A percentile compares a stretch with the other conserved stretches of the same genome.
Evolutionary conservation across 2,329 filamentous ascomycete genomes (phyloP).

Genomic region (Curvularia hawaiiensis): DNA sequence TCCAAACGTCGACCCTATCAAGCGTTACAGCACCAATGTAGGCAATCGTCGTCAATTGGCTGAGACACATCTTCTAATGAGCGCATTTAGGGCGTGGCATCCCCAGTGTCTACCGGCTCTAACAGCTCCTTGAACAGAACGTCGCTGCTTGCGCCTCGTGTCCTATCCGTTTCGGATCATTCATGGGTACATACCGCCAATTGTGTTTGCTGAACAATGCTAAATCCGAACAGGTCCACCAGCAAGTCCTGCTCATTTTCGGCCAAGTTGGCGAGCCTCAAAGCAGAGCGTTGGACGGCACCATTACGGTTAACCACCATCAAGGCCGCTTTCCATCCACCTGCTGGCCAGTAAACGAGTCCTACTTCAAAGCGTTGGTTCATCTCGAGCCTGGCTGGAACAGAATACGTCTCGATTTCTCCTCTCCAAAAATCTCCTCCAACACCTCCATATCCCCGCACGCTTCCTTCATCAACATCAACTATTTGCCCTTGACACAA

Average conservation of each 20-base stretch:
- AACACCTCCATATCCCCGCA: constrained; percentile 72
- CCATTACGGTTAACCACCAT: constrained; percentile 76
- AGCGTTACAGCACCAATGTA: constrained; percentile 61
- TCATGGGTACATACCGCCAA: constrained; percentile 70
- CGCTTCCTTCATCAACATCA: constrained; percentile 78
- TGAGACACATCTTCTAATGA: constrained; percentile 7
- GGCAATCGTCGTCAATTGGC: constrained; percentile 8
- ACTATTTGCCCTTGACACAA: constrained; percentile 81
- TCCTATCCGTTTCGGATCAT: constrained; percentile 79
- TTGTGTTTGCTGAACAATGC: constrained; percentile 5
- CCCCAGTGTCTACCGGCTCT: constrained; percentile 55
- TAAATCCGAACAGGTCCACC: constrained; percentile 70
- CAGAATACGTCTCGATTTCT: constrained; percentile 84
- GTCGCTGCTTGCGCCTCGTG: constrained; percentile 80
- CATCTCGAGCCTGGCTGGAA: constrained; percentile 94
- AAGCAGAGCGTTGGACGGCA: constrained; percentile 75
- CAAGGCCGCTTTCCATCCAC: constrained; percentile 85
- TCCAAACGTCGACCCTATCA: constrained; percentile 47
- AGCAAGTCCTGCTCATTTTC: constrained; percentile 83
- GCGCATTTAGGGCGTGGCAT: constrained; percentile 56
- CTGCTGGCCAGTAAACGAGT: constrained; percentile 85
- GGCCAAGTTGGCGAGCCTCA: constrained; percentile 79
- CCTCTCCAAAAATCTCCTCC: constrained; percentile 77
- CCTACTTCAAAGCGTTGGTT: constrained; percentile 88
- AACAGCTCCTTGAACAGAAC: constrained; percentile 60